Percentiles rank a stretch among this genome's conserved stretches.
Conservation (phyloP, 495 filamentous ascomycete genomes). For the Aspergillus panamensis region DNA sequence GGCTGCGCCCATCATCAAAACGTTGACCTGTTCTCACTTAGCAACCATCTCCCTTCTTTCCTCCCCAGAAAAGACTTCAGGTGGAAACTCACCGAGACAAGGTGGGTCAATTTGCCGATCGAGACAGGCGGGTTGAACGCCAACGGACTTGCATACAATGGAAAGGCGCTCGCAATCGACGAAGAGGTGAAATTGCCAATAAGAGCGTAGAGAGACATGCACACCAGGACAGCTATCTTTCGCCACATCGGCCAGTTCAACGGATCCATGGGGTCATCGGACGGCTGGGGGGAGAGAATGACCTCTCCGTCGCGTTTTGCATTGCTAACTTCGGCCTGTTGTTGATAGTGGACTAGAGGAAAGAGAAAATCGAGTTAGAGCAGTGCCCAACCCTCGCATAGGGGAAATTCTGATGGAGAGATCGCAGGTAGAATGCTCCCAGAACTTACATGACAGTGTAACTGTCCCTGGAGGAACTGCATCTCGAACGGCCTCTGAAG, state of each 20-base stretch:
- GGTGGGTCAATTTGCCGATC: constrained; percentile 12
- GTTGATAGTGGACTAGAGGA: constrained; percentile 6
- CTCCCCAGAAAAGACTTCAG: neutral
- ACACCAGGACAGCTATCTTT: constrained; percentile 6
- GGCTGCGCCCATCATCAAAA: constrained; percentile 18
- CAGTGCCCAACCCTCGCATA: neutral
- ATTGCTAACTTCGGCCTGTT: neutral
- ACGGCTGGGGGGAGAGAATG: constrained; percentile 10
- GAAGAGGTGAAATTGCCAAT: constrained; percentile 16
- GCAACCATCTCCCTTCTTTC: neutral
- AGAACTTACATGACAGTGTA: constrained; percentile 11
- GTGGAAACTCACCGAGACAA: constrained; percentile 11
- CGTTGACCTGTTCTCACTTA: constrained; percentile 7
- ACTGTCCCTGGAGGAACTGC: constrained; percentile 13
- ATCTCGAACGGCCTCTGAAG: constrained; percentile 7
- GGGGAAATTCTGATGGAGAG: neutral
- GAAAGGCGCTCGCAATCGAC: constrained; percentile 13
- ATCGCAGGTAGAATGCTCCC: neutral
- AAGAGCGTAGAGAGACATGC: constrained; percentile 11
- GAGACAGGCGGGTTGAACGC: constrained; percentile 15
- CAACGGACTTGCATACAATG: constrained; percentile 13
- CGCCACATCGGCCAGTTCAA: constrained; percentile 16
- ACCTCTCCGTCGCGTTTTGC: constrained; percentile 13
- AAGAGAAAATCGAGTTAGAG: neutral
- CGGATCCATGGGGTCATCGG: constrained; percentile 10